Percentiles rank a stretch among this genome's conserved stretches.
Evolutionary conservation across 768 basidiomycete species (phyloP).

Genomic region (Lactarius akahatsu): DNA sequence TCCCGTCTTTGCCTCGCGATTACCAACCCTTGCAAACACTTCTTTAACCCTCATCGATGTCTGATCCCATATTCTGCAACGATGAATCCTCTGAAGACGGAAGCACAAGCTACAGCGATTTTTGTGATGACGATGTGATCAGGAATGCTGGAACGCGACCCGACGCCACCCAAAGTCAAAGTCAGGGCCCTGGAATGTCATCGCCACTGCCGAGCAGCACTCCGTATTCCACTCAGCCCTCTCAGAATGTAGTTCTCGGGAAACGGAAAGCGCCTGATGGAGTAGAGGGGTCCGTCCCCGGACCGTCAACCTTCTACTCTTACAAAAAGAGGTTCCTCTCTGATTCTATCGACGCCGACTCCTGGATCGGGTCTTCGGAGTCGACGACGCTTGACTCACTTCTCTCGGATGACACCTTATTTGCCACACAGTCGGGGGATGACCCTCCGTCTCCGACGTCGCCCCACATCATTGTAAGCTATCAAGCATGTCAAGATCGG

Average conservation of each 20-base stretch:
- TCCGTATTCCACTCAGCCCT: background rate
- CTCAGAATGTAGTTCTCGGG: background rate
- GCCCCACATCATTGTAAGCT: conserved; percentile 16
- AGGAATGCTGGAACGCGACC: background rate
- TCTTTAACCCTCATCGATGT: background rate
- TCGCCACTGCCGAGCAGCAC: background rate
- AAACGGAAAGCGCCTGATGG: conserved; percentile 22
- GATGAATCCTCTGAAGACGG: conserved; percentile 9
- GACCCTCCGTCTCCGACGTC: background rate
- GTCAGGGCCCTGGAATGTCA: background rate
- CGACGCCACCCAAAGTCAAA: background rate
- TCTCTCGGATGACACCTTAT: background rate
- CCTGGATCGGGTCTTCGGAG: background rate
- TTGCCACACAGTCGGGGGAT: background rate
- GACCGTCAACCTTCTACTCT: background rate
- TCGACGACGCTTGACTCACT: background rate
- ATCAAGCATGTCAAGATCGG: background rate
- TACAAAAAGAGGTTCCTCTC: conserved; percentile 8
- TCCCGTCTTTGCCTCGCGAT: background rate
- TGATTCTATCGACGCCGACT: background rate
- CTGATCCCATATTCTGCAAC: background rate
- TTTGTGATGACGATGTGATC: conserved; percentile 18
- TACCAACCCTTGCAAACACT: background rate
- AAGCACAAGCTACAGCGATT: conserved; percentile 19
- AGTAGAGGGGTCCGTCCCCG: no score